Percentiles rank a stretch among this genome's conserved stretches.
Conservation (phyloP, 1,284 basidiomycete genomes). For the Rhodofomes roseus region DNA sequence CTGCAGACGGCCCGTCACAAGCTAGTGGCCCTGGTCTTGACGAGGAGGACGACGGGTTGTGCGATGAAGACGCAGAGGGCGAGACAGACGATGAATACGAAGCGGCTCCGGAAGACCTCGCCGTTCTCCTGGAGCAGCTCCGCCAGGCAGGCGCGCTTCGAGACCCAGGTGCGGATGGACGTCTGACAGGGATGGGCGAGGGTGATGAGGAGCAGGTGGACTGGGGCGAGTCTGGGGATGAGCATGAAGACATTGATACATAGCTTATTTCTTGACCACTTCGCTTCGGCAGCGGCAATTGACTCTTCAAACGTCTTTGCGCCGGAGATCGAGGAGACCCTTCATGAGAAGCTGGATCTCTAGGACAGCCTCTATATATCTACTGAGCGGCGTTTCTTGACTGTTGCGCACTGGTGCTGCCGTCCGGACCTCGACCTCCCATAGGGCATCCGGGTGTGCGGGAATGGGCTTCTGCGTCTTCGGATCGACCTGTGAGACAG, state of each 20-base stretch:
- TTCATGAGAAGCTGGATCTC: conserved; percentile 80
- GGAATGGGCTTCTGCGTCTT: conserved; percentile 70
- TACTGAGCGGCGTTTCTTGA: conserved; percentile 59
- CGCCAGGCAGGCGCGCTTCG: conserved; percentile 36
- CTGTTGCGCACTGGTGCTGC: conserved; percentile 70
- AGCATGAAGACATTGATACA: conserved; percentile 20
- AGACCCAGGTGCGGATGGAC: conserved; percentile 23
- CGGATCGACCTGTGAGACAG: conserved; percentile 49
- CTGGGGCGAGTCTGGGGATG: conserved; percentile 57
- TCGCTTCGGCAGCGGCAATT: neutral
- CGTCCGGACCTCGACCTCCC: conserved; percentile 83
- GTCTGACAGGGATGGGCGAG: conserved; percentile 24
- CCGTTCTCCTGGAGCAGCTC: conserved; percentile 47
- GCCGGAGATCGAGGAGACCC: conserved; percentile 65
- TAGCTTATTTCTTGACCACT: neutral
- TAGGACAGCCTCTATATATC: conserved; percentile 65
- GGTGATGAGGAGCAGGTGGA: conserved; percentile 52
- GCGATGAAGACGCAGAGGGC: conserved; percentile 28
- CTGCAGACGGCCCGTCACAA: neutral
- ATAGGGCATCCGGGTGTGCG: conserved; percentile 69
- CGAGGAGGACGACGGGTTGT: conserved; percentile 16
- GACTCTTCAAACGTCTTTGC: conserved; percentile 49
- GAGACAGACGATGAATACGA: conserved; percentile 25
- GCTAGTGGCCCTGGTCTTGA: neutral
- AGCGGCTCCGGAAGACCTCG: conserved; percentile 43